phyloP scores from a whole-genome alignment of 2,329 filamentous ascomycete species.

The Ophiostoma tasmaniense region DNA sequence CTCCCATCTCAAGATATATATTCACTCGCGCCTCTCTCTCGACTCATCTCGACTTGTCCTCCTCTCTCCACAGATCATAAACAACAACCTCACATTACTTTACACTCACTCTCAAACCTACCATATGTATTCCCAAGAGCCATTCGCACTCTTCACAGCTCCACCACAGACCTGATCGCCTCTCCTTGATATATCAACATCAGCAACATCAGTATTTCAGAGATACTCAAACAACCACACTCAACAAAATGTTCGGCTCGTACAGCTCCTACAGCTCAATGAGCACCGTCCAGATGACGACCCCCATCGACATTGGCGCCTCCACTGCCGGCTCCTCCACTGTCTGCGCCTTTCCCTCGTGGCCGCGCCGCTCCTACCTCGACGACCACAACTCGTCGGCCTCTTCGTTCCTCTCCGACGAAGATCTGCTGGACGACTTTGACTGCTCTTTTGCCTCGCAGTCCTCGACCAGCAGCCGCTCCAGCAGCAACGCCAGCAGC shows the following conservation, averaged over 20 bases:
- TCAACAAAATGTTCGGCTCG: constrained; percentile 40
- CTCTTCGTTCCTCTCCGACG: constrained; percentile 53
- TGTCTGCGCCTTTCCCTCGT: constrained; percentile 49
- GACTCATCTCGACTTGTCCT: not conserved
- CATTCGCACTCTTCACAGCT: constrained; percentile 5
- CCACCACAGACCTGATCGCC: constrained; percentile 7
- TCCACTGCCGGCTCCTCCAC: constrained; percentile 29
- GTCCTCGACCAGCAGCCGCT: constrained; percentile 28
- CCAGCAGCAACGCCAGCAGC: constrained; percentile 39
- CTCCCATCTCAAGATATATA: constrained; percentile 7
- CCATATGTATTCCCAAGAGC: constrained; percentile 9
- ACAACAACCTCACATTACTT: not conserved
- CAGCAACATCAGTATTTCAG: too few relatives aligned
- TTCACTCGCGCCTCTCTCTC: not conserved
- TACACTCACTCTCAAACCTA: not conserved
- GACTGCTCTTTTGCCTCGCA: constrained; percentile 28
- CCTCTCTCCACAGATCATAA: constrained; percentile 5
- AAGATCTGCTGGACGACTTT: constrained; percentile 48
- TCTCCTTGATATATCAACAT: too few relatives aligned
- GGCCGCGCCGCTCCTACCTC: constrained; percentile 48
- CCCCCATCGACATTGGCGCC: constrained; percentile 38
- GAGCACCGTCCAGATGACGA: constrained; percentile 31
- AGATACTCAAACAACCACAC: too few relatives aligned
- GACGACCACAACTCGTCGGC: constrained; percentile 25
- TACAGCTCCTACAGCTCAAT: constrained; percentile 44